phyloP scores from a whole-genome alignment of 371 early-diverging fungal species.

The Lichtheimia ornata region DNA sequence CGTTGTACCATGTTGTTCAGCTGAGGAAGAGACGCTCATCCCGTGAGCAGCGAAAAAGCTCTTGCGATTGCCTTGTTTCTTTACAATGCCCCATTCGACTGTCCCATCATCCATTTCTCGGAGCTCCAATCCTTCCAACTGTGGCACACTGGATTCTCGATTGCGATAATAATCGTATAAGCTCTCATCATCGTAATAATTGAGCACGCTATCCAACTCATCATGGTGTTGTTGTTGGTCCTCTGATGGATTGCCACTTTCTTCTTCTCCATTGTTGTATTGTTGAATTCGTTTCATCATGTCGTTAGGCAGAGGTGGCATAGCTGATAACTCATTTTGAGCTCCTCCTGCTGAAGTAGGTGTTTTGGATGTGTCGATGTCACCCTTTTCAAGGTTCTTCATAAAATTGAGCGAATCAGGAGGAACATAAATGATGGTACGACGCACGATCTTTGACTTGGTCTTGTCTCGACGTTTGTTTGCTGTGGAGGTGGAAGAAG shows the following conservation, averaged over 20 bases:
- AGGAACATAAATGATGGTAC: constrained; percentile 49
- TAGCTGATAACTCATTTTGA: background rate
- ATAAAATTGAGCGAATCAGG: constrained; percentile 35
- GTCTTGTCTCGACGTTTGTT: constrained; percentile 13
- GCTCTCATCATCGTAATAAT: constrained; percentile 20
- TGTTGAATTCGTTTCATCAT: background rate
- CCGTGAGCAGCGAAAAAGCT: constrained; percentile 16
- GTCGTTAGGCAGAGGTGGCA: background rate
- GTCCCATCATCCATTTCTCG: constrained; percentile 33
- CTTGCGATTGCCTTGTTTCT: constrained; percentile 27
- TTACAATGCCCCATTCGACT: constrained; percentile 33
- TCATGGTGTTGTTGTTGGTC: background rate
- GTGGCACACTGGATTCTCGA: constrained; percentile 8
- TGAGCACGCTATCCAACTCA: background rate
- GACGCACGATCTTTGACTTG: constrained; percentile 32
- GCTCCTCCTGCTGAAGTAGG: background rate
- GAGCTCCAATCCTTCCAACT: constrained; percentile 28
- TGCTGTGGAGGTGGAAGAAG: background rate
- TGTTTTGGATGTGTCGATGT: background rate
- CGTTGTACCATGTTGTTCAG: background rate
- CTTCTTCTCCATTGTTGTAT: background rate
- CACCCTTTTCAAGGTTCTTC: constrained; percentile 10
- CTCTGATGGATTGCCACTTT: background rate
- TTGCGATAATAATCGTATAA: constrained; percentile 18
- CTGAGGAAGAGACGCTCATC: background rate